phyloP scores from a whole-genome alignment of 2,329 filamentous ascomycete species.

The Berkeleyomyces rouxiae region DNA sequence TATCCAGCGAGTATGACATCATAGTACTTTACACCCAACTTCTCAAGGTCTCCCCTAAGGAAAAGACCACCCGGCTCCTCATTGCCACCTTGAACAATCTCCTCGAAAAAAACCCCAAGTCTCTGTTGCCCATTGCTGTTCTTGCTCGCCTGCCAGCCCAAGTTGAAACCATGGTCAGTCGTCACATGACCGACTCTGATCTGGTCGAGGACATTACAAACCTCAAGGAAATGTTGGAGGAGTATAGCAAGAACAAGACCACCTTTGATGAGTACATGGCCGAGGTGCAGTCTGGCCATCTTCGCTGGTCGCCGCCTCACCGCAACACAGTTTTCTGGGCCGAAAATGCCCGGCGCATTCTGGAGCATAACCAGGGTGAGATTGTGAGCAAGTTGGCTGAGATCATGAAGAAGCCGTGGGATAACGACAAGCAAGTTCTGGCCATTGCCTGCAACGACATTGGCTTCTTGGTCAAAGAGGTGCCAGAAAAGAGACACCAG shows the following conservation, averaged over 20 bases:
- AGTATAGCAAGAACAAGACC: conserved; percentile 53
- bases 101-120: conserved; percentile 50
- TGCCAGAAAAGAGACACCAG: conserved; percentile 64
- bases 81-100: conserved; percentile 83
- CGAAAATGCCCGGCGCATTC: conserved; percentile 74
- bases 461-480: conserved; percentile 73
- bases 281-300: conserved; percentile 70
- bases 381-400: conserved; percentile 69
- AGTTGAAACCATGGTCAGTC: conserved; percentile 44
- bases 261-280: conserved; percentile 82
- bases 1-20: conserved; percentile 70
- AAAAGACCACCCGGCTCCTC: conserved; percentile 88
- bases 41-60: conserved; percentile 81
- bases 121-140: conserved; percentile 67
- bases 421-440: conserved; percentile 71
- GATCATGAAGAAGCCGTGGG: conserved; percentile 58
- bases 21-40: conserved; percentile 85
- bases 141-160: conserved; percentile 62
- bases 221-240: conserved; percentile 46
- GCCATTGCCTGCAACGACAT: conserved; percentile 90
- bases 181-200: conserved; percentile 48
- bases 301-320: conserved; percentile 87
- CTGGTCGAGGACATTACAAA: conserved; percentile 44
- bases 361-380: conserved; percentile 67
- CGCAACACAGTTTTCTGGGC: conserved; percentile 77